These are phyloP conservation scores for Fusarium falciforme DNA, from an alignment of 2,329 filamentous ascomycete species.

Conservation along the genomic window DNA sequence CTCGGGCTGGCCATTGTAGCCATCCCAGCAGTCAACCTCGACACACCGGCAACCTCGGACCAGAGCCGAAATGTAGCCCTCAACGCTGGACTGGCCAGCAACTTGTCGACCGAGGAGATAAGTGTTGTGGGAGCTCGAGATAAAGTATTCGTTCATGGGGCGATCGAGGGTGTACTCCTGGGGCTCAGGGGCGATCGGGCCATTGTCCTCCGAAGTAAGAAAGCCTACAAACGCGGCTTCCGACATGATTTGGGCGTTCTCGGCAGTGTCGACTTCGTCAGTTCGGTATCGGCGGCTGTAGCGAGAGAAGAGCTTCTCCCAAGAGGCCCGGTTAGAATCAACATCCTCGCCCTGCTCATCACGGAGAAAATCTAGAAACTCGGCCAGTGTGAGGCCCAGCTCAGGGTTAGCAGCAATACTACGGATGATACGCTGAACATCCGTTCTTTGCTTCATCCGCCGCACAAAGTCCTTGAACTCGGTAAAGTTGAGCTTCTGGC, in stretches of 20 bases:
- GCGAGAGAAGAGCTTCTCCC: conserved; percentile 79
- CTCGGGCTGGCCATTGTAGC: conserved; percentile 84
- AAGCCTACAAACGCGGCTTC: conserved; percentile 83
- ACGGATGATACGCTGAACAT: conserved; percentile 81
- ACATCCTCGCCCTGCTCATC: conserved; percentile 82
- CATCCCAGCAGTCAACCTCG: conserved; percentile 99
- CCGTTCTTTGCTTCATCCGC: conserved; percentile 84
- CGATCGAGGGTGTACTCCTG: conserved; percentile 76
- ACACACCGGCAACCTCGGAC: conserved; percentile 93
- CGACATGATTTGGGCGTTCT: conserved; percentile 71
- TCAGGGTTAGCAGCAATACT: conserved; percentile 68
- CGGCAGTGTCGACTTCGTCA: conserved; percentile 57
- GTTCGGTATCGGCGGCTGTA: conserved; percentile 70
- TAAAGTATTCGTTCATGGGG: conserved; percentile 96
- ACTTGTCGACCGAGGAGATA: conserved; percentile 94
- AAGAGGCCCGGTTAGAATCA: conserved; percentile 70
- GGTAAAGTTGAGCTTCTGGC: conserved; percentile 76
- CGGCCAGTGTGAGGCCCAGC: conserved; percentile 73
- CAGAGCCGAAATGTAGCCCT: conserved; percentile 92
- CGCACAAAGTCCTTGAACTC: conserved; percentile 89
- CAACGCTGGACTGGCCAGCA: conserved; percentile 88
- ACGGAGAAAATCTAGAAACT: conserved; percentile 82
- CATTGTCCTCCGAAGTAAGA: conserved; percentile 79
- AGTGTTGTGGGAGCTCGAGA: conserved; percentile 98
- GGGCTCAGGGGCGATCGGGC: conserved; percentile 71